These are phyloP conservation scores for Austroboletus eburneus DNA, from an alignment of 768 basidiomycete species.

Conservation along the genomic window DNA sequence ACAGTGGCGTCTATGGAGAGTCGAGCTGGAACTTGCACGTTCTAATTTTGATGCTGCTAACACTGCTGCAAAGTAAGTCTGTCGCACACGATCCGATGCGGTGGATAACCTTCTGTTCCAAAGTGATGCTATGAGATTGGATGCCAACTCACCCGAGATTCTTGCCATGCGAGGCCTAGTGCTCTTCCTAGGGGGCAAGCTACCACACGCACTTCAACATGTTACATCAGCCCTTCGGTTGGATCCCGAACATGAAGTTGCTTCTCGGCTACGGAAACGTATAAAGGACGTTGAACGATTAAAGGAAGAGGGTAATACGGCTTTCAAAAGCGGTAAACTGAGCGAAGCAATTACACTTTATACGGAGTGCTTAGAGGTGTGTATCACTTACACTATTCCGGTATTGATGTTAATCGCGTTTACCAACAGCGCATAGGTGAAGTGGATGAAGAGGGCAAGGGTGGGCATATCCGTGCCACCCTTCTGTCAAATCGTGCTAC, in stretches of 20 bases:
- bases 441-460: constrained; percentile 65
- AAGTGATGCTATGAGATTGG: constrained; percentile 72
- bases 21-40: constrained; percentile 72
- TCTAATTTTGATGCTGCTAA: constrained; percentile 73
- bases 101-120: not conserved
- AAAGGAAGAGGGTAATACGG: constrained; percentile 80
- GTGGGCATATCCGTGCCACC: constrained; percentile 77
- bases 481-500: constrained; percentile 83
- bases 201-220: constrained; percentile 71
- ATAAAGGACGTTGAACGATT: constrained; percentile 78
- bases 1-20: constrained; percentile 77
- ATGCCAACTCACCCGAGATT: constrained; percentile 73
- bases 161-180: constrained; percentile 76
- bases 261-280: constrained; percentile 67
- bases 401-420: not conserved
- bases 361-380: constrained; percentile 64
- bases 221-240: constrained; percentile 64
- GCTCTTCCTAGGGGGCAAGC: constrained; percentile 67
- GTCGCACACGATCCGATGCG: constrained; percentile 2
- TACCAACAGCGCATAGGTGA: constrained; percentile 58
- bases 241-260: constrained; percentile 73
- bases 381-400: constrained; percentile 10
- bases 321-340: constrained; percentile 61
- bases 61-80: constrained; percentile 65
- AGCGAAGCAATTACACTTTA: constrained; percentile 68